These are phyloP conservation scores for Lentinus tigrinus DNA, from an alignment of 768 basidiomycete genomes.

Conservation along the genomic window DNA sequence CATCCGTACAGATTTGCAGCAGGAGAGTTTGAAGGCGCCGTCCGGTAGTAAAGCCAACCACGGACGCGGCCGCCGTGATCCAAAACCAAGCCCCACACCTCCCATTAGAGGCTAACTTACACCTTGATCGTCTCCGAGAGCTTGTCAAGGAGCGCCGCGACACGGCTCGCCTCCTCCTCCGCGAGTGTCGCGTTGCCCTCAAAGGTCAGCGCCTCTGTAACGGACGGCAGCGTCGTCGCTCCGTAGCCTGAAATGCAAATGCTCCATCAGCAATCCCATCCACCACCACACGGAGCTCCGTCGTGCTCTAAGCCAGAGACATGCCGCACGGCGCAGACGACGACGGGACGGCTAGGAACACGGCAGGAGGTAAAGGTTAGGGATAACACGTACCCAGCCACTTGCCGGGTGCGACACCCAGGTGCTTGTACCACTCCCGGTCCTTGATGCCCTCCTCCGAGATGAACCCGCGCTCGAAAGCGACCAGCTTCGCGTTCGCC, in stretches of 20 bases:
- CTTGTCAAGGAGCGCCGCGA: constrained; percentile 51
- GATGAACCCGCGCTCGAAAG: constrained; percentile 81
- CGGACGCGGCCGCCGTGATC: background rate
- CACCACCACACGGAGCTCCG: background rate
- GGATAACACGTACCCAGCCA: constrained; percentile 60
- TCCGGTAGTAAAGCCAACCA: no score
- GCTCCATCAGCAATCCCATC: background rate
- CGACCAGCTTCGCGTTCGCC: constrained; percentile 64
- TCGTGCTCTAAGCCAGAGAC: no score
- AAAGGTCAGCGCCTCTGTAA: constrained; percentile 73
- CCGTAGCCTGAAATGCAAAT: constrained; percentile 60
- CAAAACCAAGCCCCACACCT: background rate
- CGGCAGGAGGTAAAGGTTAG: no score
- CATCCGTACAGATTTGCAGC: no score
- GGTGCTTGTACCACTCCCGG: constrained; percentile 83
- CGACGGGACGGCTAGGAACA: background rate
- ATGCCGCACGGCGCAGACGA: background rate
- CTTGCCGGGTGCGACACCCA: constrained; percentile 85
- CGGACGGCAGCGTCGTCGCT: constrained; percentile 78
- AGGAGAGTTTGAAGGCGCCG: no score
- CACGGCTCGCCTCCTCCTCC: constrained; percentile 55
- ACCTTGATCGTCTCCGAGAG: constrained; percentile 20
- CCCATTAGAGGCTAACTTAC: constrained; percentile 3
- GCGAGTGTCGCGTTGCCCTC: constrained; percentile 65
- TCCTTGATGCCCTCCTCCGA: constrained; percentile 72